Base-by-base conservation (phyloP, 176 grass and related monocot genomes). In the Coix lacrymajobi region DNA sequence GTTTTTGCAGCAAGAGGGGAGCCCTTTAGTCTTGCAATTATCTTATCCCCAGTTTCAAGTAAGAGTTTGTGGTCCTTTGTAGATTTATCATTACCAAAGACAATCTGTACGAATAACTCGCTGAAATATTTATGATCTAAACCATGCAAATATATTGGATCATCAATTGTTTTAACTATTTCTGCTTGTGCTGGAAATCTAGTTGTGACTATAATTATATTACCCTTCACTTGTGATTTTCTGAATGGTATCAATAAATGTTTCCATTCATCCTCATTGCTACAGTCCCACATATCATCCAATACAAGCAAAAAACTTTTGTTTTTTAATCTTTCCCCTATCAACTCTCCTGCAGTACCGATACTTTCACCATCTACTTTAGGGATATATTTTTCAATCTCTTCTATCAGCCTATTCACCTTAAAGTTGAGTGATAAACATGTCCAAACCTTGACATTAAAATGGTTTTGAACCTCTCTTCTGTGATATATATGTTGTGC, bases 401-500 rank as follows among this genome's bases (percentile, higher is more conserved):
- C 31, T 15, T 14, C 3, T 30, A 41, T n/a, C 2, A 83, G 17
- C 1, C 11, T 24, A 16, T 17, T 25, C 16, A 67, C 33, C 54
- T 36, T 13, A 26, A 84, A 89, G 54, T 40, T 56, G 40, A 83
- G 73, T 2, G 86, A 88, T 6, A 88, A 80, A 61, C 61, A 78
- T 29, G 63, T 60, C 86, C 86, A 88, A n/a, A 83, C 19, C 26
- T 20, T 78, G 8, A 71, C 45, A 1, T 83, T 0, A 61, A 88
- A 88, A 48, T 83, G 61, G 0, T 24, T 0, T 16, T 64, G 10
- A 13, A 83, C 62, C 54, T 43, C 4, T 24, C 3, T 1, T 13
- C 20, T 79, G 4, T 63, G 70, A 39, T 83, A 88, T 58, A 83
- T 29, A 24, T 77, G 61, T 63, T 88, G 63, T 62, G 63, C 72